Evolutionary conservation across 2,329 filamentous ascomycete genomes (phyloP), one percentile per base, ranked within the genome.

Genomic region (Capronia coronata): DNA sequence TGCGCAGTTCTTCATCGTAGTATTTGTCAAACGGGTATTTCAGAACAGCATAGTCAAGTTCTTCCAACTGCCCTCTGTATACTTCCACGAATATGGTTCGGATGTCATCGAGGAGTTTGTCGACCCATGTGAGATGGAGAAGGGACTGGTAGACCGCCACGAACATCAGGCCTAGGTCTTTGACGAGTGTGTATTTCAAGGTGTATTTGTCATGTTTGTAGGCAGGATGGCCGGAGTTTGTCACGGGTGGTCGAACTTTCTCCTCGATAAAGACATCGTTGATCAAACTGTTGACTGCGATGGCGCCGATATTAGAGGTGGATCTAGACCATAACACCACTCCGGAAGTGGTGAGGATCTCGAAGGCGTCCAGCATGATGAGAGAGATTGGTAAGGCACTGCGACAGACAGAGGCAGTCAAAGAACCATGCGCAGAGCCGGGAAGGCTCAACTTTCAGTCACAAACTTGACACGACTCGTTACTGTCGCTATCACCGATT

Each of bases 261-360:
- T 96, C 91, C 71, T 98, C 93, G 64, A 98, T 96, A 67, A 98
- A 96, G 65, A 96, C 87, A 69, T 97, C 89, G 67, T 84, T 83
- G 70, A 98, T 96, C 68, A 98, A 84, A 73, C 81, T 86, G 75
- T 98, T 96, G 74, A 98, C 83, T 58, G 96, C 76, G 61, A 85
- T 82, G 37, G 86, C 79, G 65, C 82, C 89, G 64, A 94, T 82
- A 1, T 84, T 78, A 47, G 84, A 82, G 67, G 91, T 95, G 21
- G 82, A 84, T 66, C 86, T 84, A 54, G 91, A 96, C 93, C 93
- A 98, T 48, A 98, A 80, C 50, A 98, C 93, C 56, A 98, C 90
- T 49, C 93, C 93, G 2, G 90, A 94, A 30, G 91, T 94, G 53
- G 91, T 96, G 54, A 98, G 71, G 59, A 98, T 93, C 70, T 98